Percentiles rank a stretch among this genome's conserved stretches.
These are phyloP conservation scores for Suhomyces sp. DNA, from an alignment of 805 yeast genomes.

Conservation along the genomic window DNA sequence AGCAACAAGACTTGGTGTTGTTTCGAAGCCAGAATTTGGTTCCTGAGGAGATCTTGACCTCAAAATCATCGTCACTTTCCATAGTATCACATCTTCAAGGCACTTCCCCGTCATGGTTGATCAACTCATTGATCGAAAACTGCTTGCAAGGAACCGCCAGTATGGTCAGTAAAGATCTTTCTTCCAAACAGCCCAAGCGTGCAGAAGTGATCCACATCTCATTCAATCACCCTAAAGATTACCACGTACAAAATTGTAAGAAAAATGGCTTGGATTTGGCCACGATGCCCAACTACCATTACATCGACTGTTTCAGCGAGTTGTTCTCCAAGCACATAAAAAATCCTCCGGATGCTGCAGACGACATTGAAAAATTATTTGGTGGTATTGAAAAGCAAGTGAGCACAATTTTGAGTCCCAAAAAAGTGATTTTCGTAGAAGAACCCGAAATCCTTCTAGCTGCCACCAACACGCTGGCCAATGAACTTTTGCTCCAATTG, in stretches of 20 bases:
- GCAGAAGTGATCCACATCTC: slow-evolving; percentile 35
- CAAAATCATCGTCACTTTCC: slow-evolving; percentile 16
- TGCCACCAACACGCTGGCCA: slow-evolving; percentile 37
- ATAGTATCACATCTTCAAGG: slow-evolving; percentile 40
- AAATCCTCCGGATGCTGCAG: slow-evolving; percentile 16
- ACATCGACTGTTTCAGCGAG: slow-evolving; percentile 47
- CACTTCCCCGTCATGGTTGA: slow-evolving; percentile 64
- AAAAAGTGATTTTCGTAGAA: slow-evolving; percentile 41
- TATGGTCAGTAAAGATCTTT: slow-evolving; percentile 34
- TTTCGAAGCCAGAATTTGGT: slow-evolving; percentile 51
- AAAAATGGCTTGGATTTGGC: slow-evolving; percentile 39
- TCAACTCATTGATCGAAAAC: slow-evolving; percentile 53
- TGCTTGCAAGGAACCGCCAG: slow-evolving; percentile 46
- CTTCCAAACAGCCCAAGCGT: slow-evolving; percentile 16
- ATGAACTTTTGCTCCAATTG: slow-evolving; percentile 33
- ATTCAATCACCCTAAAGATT: slow-evolving; percentile 32
- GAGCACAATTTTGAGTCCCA: slow-evolving; percentile 1
- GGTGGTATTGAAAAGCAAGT: slow-evolving; percentile 12
- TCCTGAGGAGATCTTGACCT: slow-evolving; percentile 18
- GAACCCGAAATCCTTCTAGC: slow-evolving; percentile 46
- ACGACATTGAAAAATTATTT: slow-evolving; percentile 17
- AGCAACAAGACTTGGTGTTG: slow-evolving; percentile 53
- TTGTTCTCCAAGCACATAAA: slow-evolving; percentile 37
- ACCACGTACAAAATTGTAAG: slow-evolving; percentile 32
- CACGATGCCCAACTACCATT: slow-evolving; percentile 24